These are phyloP conservation scores for Metahyphopichia silvanorum DNA, from an alignment of 805 yeast genomes.

Conservation along the genomic window DNA sequence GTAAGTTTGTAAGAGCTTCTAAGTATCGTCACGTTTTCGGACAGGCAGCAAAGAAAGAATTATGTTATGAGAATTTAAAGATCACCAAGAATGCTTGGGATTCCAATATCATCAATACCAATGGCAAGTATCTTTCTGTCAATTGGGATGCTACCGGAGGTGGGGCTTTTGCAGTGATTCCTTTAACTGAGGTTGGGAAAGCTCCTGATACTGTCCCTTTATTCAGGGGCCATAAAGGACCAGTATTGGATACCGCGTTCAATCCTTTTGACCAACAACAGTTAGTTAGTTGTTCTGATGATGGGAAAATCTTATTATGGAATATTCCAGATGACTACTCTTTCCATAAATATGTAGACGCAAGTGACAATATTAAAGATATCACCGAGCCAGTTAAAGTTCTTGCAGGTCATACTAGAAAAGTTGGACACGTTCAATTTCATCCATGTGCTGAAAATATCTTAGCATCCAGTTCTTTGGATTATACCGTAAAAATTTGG, in stretches of 20 bases:
- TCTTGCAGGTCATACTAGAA: slow-evolving; percentile 83
- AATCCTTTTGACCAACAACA: slow-evolving; percentile 81
- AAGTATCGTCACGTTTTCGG: slow-evolving; percentile 96
- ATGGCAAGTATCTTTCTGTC: slow-evolving; percentile 80
- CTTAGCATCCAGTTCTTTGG: slow-evolving; percentile 86
- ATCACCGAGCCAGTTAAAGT: slow-evolving; percentile 62
- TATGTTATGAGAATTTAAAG: slow-evolving; percentile 70
- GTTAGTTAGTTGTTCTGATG: slow-evolving; percentile 78
- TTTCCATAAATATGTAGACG: slow-evolving; percentile 55
- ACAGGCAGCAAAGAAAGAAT: slow-evolving; percentile 70
- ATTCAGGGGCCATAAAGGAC: slow-evolving; percentile 93
- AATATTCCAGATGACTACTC: slow-evolving; percentile 80
- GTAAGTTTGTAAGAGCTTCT: slow-evolving; percentile 92
- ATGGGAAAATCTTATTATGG: slow-evolving; percentile 81
- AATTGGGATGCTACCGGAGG: slow-evolving; percentile 97
- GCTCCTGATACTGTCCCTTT: slow-evolving; percentile 91
- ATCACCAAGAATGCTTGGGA: slow-evolving; percentile 95
- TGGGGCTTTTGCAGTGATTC: slow-evolving; percentile 95
- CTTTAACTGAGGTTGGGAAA: slow-evolving; percentile 81
- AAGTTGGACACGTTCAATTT: slow-evolving; percentile 88
- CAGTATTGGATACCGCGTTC: slow-evolving; percentile 93
- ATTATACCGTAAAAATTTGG: slow-evolving; percentile 91
- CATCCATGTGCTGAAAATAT: slow-evolving; percentile 88
- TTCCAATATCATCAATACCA: slow-evolving; percentile 81
- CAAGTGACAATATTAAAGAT: slow-evolving; percentile 59